phyloP scores from a whole-genome alignment of 1,284 basidiomycete genomes.

The Ganoderma resinaceum region DNA sequence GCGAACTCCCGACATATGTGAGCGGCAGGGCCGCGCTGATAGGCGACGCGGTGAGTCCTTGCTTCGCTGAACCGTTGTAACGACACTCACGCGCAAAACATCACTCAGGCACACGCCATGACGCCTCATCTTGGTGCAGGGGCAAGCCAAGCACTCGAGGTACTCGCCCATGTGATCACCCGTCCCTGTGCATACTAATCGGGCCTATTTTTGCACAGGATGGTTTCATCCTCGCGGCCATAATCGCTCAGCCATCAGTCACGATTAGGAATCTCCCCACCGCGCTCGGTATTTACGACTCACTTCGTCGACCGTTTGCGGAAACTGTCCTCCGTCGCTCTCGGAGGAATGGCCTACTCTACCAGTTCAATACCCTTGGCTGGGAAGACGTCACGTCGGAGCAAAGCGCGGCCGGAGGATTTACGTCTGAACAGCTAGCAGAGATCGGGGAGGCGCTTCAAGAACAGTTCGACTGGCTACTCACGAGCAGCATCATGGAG shows the following conservation, averaged over 20 bases:
- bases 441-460: constrained; percentile 10
- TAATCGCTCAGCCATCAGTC: constrained; percentile 40
- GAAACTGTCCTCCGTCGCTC: constrained; percentile 26
- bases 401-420: constrained; percentile 14
- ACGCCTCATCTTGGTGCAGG: constrained; percentile 48
- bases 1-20: constrained; percentile 37
- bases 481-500: constrained; percentile 10
- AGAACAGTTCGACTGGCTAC: constrained; percentile 14
- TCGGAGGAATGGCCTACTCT: constrained; percentile 18
- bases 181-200: background rate
- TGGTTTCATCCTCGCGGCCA: constrained; percentile 43
- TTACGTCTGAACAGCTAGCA: constrained; percentile 13
- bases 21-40: constrained; percentile 40
- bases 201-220: constrained; percentile 32
- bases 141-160: constrained; percentile 49
- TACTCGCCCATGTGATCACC: constrained; percentile 13
- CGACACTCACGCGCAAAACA: background rate
- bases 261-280: constrained; percentile 34
- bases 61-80: background rate
- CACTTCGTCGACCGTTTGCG: constrained; percentile 43
- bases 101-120: constrained; percentile 49
- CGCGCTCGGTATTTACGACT: constrained; percentile 45
- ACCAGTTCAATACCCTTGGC: constrained; percentile 15
- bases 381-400: constrained; percentile 17
- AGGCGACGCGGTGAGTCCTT: constrained; percentile 45